A percentile compares a stretch with the other conserved stretches of the same genome.
phyloP scores from a whole-genome alignment of 2,329 filamentous ascomycete genomes.

The Colletotrichum destructivum region DNA sequence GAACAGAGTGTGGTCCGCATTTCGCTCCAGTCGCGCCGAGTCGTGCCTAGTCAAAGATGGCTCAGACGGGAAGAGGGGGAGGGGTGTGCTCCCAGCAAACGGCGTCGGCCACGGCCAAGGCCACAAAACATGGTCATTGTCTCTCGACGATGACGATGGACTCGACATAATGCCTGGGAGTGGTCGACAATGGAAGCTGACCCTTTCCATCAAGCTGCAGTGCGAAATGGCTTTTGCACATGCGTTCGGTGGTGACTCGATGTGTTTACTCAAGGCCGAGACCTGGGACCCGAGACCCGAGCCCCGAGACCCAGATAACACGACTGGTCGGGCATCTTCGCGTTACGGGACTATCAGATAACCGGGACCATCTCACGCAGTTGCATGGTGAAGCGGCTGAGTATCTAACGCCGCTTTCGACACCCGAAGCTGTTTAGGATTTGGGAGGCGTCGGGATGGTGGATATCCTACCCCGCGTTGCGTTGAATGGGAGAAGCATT shows the following conservation, averaged over 20 bases:
- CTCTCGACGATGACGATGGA: neutral
- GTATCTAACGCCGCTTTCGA: too few relatives aligned
- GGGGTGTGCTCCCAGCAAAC: neutral
- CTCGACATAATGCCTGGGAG: neutral
- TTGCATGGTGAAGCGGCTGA: constrained; percentile 1
- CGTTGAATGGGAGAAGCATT: constrained; percentile 22
- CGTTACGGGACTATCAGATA: constrained; percentile 10
- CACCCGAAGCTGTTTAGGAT: constrained; percentile 25
- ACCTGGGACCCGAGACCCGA: too few relatives aligned
- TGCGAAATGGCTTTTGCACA: too few relatives aligned
- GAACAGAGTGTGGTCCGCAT: constrained; percentile 18
- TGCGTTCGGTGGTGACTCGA: too few relatives aligned
- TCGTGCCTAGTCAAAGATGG: neutral
- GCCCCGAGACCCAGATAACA: too few relatives aligned
- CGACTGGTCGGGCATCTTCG: too few relatives aligned
- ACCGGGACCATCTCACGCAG: constrained; percentile 5
- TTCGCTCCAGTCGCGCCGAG: constrained; percentile 22
- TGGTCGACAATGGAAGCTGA: too few relatives aligned
- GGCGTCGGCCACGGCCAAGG: too few relatives aligned
- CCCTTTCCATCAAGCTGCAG: too few relatives aligned
- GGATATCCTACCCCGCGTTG: constrained; percentile 36
- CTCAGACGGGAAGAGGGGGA: too few relatives aligned
- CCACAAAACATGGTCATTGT: neutral
- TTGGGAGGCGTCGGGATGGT: constrained; percentile 19
- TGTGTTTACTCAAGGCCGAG: too few relatives aligned